These are phyloP conservation scores for Mariannaea elegans DNA, from an alignment of 2,329 filamentous ascomycete species.

Conservation along the genomic window DNA sequence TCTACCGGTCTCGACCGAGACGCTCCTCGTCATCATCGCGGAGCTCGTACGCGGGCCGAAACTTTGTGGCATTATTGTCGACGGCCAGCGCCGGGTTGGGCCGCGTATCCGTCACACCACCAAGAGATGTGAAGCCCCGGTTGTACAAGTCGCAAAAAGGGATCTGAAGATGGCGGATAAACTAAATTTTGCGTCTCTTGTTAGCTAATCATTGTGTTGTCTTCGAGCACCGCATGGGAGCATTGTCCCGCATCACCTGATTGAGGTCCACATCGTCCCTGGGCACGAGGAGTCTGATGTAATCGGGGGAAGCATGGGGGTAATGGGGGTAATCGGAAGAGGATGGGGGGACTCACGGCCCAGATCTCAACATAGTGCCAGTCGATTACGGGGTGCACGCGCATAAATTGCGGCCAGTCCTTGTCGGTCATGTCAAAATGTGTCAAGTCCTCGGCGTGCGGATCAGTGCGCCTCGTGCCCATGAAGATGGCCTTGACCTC, in stretches of 20 bases:
- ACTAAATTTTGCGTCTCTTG: slow-evolving; percentile 56
- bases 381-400: slow-evolving; percentile 94
- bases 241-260: neutral
- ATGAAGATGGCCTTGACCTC: slow-evolving; percentile 67
- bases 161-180: slow-evolving; percentile 80
- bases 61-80: slow-evolving; percentile 52
- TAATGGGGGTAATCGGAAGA: neutral
- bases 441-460: slow-evolving; percentile 80
- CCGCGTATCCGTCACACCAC: slow-evolving; percentile 86
- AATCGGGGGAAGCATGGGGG: neutral
- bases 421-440: slow-evolving; percentile 89
- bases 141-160: slow-evolving; percentile 91
- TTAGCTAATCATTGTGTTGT: slow-evolving; percentile 21
- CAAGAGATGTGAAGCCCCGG: slow-evolving; percentile 88
- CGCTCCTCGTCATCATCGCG: slow-evolving; percentile 80
- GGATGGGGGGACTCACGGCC: slow-evolving; percentile 70
- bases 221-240: neutral
- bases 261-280: neutral
- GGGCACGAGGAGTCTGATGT: neutral
- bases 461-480: slow-evolving; percentile 87
- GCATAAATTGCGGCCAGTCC: slow-evolving; percentile 92
- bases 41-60: slow-evolving; percentile 79
- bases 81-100: slow-evolving; percentile 80
- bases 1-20: slow-evolving; percentile 69
- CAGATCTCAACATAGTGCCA: slow-evolving; percentile 94